These are phyloP conservation scores for Sungouiozyma ichnusensis DNA, from an alignment of 805 yeast genomes.

Conservation along the genomic window DNA sequence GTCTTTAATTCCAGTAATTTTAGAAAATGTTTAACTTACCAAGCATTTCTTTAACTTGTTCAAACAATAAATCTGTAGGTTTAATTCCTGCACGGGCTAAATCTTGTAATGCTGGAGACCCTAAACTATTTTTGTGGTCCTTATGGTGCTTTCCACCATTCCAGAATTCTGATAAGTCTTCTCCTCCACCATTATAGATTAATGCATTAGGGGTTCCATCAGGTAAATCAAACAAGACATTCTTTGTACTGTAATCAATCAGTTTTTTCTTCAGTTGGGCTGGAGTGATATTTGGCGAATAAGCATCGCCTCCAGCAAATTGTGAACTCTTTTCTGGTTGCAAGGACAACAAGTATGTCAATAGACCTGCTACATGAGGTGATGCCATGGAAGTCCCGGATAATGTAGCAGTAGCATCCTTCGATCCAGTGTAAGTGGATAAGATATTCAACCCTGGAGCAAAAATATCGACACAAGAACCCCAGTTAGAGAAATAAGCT, in stretches of 20 bases:
- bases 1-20: background rate
- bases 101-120: background rate
- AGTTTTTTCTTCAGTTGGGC: constrained; percentile 67
- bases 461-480: constrained; percentile 90
- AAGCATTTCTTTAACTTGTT: constrained; percentile 20
- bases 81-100: constrained; percentile 7
- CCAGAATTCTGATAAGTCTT: constrained; percentile 60
- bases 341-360: constrained; percentile 79
- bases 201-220: constrained; percentile 66
- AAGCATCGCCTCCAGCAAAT: constrained; percentile 29
- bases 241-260: constrained; percentile 56
- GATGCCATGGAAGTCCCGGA: constrained; percentile 99
- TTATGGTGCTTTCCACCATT: background rate
- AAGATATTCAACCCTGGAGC: constrained; percentile 91
- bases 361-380: constrained; percentile 89
- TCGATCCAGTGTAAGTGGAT: constrained; percentile 72
- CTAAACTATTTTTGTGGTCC: background rate
- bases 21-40: constrained; percentile 19
- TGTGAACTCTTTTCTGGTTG: constrained; percentile 66
- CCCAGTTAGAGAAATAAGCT: constrained; percentile 93
- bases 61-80: constrained; percentile 18
- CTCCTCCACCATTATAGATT: constrained; percentile 77
- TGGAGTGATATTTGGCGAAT: constrained; percentile 42
- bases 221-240: constrained; percentile 51
- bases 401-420: constrained; percentile 64